These are phyloP conservation scores for Cystobasidiaceae sp. DNA, from an alignment of 1,284 basidiomycete genomes.

Conservation along the genomic window DNA sequence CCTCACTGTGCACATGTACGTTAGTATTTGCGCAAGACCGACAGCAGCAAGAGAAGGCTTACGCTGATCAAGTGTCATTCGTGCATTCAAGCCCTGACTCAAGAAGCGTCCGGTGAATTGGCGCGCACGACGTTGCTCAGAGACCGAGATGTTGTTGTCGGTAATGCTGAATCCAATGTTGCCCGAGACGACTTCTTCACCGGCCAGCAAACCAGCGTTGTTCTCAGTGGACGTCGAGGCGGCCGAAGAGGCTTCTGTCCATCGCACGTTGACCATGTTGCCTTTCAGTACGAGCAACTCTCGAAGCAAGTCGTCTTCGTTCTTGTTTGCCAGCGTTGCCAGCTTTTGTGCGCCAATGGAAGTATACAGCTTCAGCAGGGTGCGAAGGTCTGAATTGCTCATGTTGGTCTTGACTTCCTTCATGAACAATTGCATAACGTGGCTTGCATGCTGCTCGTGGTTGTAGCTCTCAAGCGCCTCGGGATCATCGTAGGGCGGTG, in stretches of 20 bases:
- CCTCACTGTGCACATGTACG: background rate
- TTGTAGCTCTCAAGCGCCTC: constrained; percentile 57
- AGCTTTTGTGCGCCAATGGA: constrained; percentile 87
- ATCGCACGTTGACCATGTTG: constrained; percentile 58
- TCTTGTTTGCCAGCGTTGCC: constrained; percentile 73
- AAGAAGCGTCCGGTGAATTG: constrained; percentile 29
- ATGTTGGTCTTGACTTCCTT: constrained; percentile 69
- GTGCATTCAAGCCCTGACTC: constrained; percentile 20
- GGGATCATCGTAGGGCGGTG: constrained; percentile 80
- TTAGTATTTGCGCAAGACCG: background rate
- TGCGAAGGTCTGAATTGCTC: constrained; percentile 76
- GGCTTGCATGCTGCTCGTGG: constrained; percentile 66
- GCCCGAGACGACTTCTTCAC: constrained; percentile 25
- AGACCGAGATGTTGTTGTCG: constrained; percentile 18
- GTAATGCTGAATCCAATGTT: constrained; percentile 23
- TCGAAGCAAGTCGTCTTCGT: constrained; percentile 90
- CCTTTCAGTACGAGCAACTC: constrained; percentile 97
- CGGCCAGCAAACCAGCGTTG: constrained; percentile 6
- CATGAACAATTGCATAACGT: constrained; percentile 78
- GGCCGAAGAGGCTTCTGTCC: constrained; percentile 57
- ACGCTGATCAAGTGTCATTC: constrained; percentile 25
- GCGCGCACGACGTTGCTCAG: constrained; percentile 18
- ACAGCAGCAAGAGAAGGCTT: background rate
- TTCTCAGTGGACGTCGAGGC: constrained; percentile 21
- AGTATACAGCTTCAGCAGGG: constrained; percentile 92